phyloP scores from a whole-genome alignment of 2,329 filamentous ascomycete genomes.

The Aspergillus nomiae region DNA sequence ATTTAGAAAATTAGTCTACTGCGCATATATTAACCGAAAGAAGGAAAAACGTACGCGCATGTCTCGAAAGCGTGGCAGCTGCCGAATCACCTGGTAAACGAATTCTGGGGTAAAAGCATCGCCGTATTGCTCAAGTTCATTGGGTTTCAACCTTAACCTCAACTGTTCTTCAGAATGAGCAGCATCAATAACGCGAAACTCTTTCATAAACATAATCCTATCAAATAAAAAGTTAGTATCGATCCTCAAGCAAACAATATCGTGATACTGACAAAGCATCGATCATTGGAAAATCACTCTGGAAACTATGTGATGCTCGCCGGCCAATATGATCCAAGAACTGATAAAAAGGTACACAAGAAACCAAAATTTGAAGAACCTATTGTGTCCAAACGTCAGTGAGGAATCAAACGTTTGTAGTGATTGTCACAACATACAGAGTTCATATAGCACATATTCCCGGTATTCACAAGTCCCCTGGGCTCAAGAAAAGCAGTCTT shows the following conservation, averaged over 20 bases:
- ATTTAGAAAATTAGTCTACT: conserved; percentile 1
- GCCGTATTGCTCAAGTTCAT: conserved; percentile 86
- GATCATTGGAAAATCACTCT: conserved; percentile 88
- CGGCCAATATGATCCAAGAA: conserved; percentile 87
- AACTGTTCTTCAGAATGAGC: conserved; percentile 73
- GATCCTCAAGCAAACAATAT: not conserved
- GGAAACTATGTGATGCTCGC: conserved; percentile 85
- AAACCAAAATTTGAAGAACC: conserved; percentile 94
- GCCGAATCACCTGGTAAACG: conserved; percentile 89
- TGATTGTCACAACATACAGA: conserved; percentile 65
- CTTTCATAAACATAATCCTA: conserved; percentile 93
- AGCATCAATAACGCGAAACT: conserved; percentile 85
- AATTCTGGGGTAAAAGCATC: conserved; percentile 92
- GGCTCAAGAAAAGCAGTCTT: conserved; percentile 86
- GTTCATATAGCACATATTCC: conserved; percentile 99
- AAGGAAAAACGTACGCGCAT: conserved; percentile 70
- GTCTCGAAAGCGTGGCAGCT: conserved; percentile 81
- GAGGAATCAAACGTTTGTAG: conserved; percentile 28
- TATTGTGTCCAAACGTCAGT: conserved; percentile 43
- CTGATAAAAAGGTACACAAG: conserved; percentile 90
- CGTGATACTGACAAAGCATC: conserved; percentile 78
- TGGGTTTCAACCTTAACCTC: conserved; percentile 71
- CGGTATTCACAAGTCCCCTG: conserved; percentile 90
- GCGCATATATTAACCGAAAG: not conserved
- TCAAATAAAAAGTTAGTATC: conserved; percentile 16